Conservation (phyloP, 1,284 basidiomycete species). For the Pascua sp. region DNA sequence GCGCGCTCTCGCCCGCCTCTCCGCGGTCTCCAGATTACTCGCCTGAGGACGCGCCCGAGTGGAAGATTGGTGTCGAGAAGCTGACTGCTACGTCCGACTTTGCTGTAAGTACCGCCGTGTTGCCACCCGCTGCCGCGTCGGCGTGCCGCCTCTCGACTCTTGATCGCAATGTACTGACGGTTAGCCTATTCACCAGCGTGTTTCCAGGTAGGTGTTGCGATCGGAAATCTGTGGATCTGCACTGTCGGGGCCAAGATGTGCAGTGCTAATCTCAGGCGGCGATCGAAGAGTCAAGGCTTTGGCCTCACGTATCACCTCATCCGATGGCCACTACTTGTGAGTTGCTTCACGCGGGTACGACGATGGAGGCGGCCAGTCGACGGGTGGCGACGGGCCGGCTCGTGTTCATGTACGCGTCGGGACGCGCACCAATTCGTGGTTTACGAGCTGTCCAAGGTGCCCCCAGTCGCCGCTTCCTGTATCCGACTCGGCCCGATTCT, state of each 20-base stretch:
- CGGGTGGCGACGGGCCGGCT: too few species aligned
- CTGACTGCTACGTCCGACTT: slow-evolving; percentile 88
- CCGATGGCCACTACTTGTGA: slow-evolving; percentile 83
- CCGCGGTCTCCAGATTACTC: slow-evolving; percentile 27
- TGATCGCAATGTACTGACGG: slow-evolving; percentile 7
- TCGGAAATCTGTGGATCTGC: too few species aligned
- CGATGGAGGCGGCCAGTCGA: too few species aligned
- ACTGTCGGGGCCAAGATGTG: too few species aligned
- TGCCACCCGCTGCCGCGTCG: neutral
- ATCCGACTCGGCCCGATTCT: too few species aligned
- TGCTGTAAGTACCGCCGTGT: slow-evolving; percentile 52
- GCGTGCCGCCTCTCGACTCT: neutral
- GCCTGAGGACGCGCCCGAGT: slow-evolving; percentile 9
- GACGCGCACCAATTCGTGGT: too few species aligned
- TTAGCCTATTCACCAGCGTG: slow-evolving; percentile 72
- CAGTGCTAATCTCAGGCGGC: slow-evolving; percentile 5
- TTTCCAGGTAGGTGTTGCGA: slow-evolving; percentile 38
- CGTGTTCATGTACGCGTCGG: too few species aligned
- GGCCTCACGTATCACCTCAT: slow-evolving; percentile 77
- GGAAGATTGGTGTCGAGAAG: slow-evolving; percentile 56
- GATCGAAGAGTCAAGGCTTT: slow-evolving; percentile 52
- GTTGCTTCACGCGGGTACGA: slow-evolving; percentile 24
- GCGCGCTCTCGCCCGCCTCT: slow-evolving; percentile 25
- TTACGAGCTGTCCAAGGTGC: too few species aligned
- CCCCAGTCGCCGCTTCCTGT: too few species aligned